Evolutionary conservation across 305 asterid genomes (phyloP).

Genomic region (Solanum hybrid): DNA sequence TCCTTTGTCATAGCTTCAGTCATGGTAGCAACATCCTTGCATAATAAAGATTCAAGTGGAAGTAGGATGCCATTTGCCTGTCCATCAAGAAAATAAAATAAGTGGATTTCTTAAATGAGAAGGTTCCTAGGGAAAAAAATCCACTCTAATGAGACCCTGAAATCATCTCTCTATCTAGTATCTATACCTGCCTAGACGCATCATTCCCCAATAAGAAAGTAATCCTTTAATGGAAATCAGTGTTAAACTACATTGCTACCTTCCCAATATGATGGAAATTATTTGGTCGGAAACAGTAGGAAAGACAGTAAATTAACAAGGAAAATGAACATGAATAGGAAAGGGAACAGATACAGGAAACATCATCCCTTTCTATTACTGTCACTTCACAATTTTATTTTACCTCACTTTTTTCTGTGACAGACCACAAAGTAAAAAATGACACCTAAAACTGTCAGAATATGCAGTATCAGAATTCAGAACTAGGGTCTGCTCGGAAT

Average conservation of each 20-base stretch:
- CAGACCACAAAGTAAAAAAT: background rate
- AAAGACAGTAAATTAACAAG: background rate
- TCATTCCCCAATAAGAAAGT: background rate
- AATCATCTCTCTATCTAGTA: background rate
- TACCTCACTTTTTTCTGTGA: background rate
- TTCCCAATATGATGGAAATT: background rate
- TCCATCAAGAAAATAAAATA: constrained; percentile 24
- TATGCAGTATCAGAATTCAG: background rate
- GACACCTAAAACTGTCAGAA: background rate
- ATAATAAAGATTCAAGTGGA: constrained; percentile 84
- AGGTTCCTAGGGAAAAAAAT: background rate
- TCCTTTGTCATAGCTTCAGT: constrained; percentile 74
- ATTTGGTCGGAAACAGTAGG: background rate
- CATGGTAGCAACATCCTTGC: constrained; percentile 83
- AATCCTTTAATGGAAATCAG: background rate
- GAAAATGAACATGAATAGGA: background rate
- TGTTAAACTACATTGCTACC: background rate
- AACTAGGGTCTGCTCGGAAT: background rate
- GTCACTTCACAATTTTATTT: background rate
- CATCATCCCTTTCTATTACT: background rate
- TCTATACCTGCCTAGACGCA: background rate
- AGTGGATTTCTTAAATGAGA: constrained; percentile 7
- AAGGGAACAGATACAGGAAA: background rate
- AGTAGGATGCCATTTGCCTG: constrained; percentile 83
- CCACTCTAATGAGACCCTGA: constrained; percentile 6